Evolutionary conservation across 345 rosid genomes (phyloP).

Genomic region (Eucalyptus marginata): DNA sequence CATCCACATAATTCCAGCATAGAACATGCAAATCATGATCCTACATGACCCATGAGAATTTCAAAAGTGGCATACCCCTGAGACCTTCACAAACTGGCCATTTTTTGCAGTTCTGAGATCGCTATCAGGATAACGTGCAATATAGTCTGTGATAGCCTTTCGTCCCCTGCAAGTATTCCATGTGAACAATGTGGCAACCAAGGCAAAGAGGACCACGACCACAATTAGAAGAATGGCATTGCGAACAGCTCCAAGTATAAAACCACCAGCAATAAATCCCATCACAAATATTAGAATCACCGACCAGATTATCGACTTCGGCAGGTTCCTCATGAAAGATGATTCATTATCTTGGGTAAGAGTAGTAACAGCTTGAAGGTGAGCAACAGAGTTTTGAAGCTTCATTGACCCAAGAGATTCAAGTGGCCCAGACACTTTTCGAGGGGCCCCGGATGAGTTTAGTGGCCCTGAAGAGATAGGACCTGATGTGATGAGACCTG

Average conservation of each 20-base stretch:
- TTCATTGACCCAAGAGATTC: constrained; percentile 79
- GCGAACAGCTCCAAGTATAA: constrained; percentile 76
- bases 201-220: constrained; percentile 53
- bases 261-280: constrained; percentile 81
- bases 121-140: constrained; percentile 76
- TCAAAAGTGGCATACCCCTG: constrained; percentile 62
- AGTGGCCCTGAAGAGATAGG: constrained; percentile 92
- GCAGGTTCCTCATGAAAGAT: constrained; percentile 58
- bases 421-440: constrained; percentile 89
- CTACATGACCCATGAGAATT: background rate
- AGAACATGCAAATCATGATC: background rate
- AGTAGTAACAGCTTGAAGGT: constrained; percentile 72
- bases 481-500: constrained; percentile 97
- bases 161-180: constrained; percentile 86
- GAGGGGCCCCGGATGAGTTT: constrained; percentile 73
- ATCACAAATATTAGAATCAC: constrained; percentile 55
- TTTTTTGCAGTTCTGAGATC: constrained; percentile 95
- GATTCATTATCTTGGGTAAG: constrained; percentile 61
- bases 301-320: constrained; percentile 61
- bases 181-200: constrained; percentile 48
- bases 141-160: constrained; percentile 59
- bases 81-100: constrained; percentile 93
- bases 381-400: constrained; percentile 38
- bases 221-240: constrained; percentile 74
- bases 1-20: background rate